phyloP scores from a whole-genome alignment of 148 eudicot genomes.

The Chenopodium quinoa region DNA sequence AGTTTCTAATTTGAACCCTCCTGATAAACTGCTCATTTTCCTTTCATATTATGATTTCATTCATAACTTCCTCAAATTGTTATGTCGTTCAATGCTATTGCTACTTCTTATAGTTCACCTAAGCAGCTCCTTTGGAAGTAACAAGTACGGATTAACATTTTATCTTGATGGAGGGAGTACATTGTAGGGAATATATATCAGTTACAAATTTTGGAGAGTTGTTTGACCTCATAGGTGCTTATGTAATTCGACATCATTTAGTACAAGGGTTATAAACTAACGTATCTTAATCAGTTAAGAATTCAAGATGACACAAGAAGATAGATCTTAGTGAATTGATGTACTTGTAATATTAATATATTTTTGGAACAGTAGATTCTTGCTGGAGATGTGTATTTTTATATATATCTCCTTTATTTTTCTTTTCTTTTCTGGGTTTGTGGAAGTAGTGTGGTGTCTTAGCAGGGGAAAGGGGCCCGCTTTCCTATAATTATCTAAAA shows the following conservation, averaged over 20 bases:
- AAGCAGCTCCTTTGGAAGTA: not conserved
- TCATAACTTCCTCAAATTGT: not conserved
- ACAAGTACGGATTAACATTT: not conserved
- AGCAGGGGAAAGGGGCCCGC: not conserved
- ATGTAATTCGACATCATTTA: not conserved
- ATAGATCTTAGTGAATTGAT: not conserved
- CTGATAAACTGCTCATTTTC: not conserved
- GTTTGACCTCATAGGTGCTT: not conserved
- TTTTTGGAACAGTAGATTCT: not conserved
- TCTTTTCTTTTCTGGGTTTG: not conserved
- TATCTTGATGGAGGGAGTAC: not conserved
- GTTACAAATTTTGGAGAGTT: not conserved
- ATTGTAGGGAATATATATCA: not conserved
- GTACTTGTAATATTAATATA: not conserved
- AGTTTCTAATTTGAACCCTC: not conserved
- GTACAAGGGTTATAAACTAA: not conserved
- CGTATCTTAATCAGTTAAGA: not conserved
- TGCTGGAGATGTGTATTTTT: not conserved
- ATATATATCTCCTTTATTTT: not conserved
- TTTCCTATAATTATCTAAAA: not conserved
- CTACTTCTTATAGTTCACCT: not conserved
- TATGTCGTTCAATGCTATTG: not conserved
- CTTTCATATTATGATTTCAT: not conserved
- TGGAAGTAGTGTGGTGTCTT: conserved; percentile 1
- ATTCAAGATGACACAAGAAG: conserved; percentile 2